phyloP scores from a whole-genome alignment of 257 asterid species.

The Plantago elongata region DNA sequence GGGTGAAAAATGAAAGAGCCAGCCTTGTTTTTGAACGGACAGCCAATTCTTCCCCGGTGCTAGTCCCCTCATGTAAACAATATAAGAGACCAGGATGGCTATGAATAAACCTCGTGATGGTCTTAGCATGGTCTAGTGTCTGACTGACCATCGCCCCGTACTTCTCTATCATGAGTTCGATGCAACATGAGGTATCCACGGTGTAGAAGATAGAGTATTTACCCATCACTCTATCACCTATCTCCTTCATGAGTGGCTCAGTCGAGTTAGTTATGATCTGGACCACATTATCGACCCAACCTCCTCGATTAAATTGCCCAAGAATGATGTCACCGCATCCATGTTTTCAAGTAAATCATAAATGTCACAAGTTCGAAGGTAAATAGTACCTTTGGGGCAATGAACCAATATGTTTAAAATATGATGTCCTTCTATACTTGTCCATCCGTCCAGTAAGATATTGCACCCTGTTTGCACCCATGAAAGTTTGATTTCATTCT shows the following conservation, averaged over 20 bases:
- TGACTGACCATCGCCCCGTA: background rate
- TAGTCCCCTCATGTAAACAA: conserved; percentile 13
- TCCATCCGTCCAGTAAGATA: conserved; percentile 63
- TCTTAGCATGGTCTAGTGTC: conserved; percentile 40
- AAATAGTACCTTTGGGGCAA: conserved; percentile 50
- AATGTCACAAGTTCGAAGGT: conserved; percentile 37
- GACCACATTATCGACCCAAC: conserved; percentile 21
- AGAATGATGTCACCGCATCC: conserved; percentile 27
- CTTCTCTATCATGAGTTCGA: conserved; percentile 54
- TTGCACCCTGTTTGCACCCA: conserved; percentile 65
- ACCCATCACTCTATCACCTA: conserved; percentile 36
- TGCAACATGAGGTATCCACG: conserved; percentile 47
- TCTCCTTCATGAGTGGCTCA: conserved; percentile 41
- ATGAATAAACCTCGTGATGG: conserved; percentile 34
- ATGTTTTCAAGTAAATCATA: conserved; percentile 22
- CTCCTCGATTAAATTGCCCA: conserved; percentile 28
- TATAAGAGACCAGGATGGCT: conserved; percentile 23
- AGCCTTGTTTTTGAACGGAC: conserved; percentile 28
- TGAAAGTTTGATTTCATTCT: conserved; percentile 25
- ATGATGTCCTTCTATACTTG: conserved; percentile 24
- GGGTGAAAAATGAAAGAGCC: conserved; percentile 31
- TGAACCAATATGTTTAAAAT: conserved; percentile 39
- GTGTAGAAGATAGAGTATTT: conserved; percentile 49
- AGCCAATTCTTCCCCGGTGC: conserved; percentile 17
- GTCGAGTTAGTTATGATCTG: conserved; percentile 40